Base-by-base conservation (phyloP, 2,329 filamentous ascomycete genomes). In the Colletotrichum cuscutae region DNA sequence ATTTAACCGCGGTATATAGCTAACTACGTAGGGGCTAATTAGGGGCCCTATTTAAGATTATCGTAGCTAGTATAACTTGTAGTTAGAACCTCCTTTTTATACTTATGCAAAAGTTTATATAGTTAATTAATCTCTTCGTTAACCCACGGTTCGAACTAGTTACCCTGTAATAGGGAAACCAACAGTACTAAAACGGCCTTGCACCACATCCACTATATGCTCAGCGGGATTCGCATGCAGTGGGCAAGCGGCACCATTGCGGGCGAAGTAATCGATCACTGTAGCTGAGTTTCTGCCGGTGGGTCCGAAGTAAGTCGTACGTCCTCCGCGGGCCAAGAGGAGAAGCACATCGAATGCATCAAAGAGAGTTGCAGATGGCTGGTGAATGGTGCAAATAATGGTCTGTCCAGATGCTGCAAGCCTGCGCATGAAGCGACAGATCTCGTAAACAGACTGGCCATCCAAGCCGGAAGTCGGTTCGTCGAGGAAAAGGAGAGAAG, bases 241-340 rank as follows among this genome's bases (percentile, higher is more conserved):
- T 0, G 85, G 86, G 30, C 84, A 85, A 15, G 81, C 80, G 0
- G 85, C 86, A 9, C 86, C 86, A 46, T 87, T 82, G 3, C 79
- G 79, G 19, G 81, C 87, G 75, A 93, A 93, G 81, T 93, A 93
- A 49, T 84, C 82, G 1, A 89, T 84, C 61, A 93, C 80, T 0
- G 83, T 89, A 2, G 82, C 81, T 0, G 90, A 91, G 73, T 90
- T 87, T 0, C 87, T 76, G 0, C 92, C 92, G 52, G 93, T 89
- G 2, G 92, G 85, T 7, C 91, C 91, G 79, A 93, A 93, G 77
- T 93, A 93, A 1, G 93, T 89, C 0, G 90, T 92, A 77, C 86
- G 89, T 1, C 91, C 91, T 35, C 91, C 91, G 71, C 84, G 86
- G 15, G 89, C 89, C 3, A 93, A 85, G 79, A 93, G 90, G 0